Percentiles rank a stretch among this genome's conserved stretches.
Evolutionary conservation across 495 filamentous ascomycete species (phyloP).

Genomic region (Hapsidospora chrysogenum): DNA sequence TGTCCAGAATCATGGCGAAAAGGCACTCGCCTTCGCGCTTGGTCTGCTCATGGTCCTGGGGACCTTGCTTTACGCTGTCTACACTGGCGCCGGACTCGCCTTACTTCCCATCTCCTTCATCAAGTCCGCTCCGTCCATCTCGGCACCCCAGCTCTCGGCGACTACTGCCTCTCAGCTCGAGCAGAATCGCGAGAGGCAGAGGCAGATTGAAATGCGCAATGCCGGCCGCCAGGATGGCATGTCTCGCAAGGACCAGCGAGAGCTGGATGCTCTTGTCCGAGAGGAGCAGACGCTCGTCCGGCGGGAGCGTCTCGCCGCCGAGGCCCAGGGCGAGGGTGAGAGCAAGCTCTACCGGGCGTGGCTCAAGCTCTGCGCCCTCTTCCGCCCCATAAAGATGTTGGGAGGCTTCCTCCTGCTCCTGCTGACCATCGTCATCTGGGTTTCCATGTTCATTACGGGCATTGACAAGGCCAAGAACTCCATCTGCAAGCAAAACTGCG

Average conservation of each 20-base stretch:
- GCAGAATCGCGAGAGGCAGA: conserved; percentile 75
- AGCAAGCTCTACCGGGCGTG: conserved; percentile 53
- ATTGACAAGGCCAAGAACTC: conserved; percentile 96
- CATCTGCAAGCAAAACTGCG: conserved; percentile 75
- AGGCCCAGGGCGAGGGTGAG: conserved; percentile 56
- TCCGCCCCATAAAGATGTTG: conserved; percentile 71
- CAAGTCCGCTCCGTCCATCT: conserved; percentile 72
- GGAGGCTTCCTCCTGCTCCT: conserved; percentile 63
- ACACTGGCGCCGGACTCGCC: conserved; percentile 79
- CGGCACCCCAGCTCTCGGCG: conserved; percentile 53
- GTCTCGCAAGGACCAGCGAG: conserved; percentile 68
- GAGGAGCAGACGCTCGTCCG: conserved; percentile 87
- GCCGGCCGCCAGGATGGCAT: conserved; percentile 57
- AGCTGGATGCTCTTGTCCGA: conserved; percentile 70
- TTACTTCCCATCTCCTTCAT: conserved; percentile 79
- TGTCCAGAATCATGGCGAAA: conserved; percentile 76
- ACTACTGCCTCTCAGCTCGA: conserved; percentile 67
- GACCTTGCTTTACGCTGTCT: conserved; percentile 67
- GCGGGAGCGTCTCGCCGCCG: conserved; percentile 70
- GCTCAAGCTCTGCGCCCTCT: conserved; percentile 59
- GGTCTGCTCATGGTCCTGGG: conserved; percentile 77
- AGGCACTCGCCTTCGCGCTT: conserved; percentile 73
- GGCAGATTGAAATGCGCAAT: conserved; percentile 76
- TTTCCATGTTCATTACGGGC: conserved; percentile 84
- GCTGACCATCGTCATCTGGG: conserved; percentile 57